Evolutionary conservation across 305 asterid species (phyloP), one percentile per base, ranked within the genome.

Genomic region (Fraxinus dipetala): DNA sequence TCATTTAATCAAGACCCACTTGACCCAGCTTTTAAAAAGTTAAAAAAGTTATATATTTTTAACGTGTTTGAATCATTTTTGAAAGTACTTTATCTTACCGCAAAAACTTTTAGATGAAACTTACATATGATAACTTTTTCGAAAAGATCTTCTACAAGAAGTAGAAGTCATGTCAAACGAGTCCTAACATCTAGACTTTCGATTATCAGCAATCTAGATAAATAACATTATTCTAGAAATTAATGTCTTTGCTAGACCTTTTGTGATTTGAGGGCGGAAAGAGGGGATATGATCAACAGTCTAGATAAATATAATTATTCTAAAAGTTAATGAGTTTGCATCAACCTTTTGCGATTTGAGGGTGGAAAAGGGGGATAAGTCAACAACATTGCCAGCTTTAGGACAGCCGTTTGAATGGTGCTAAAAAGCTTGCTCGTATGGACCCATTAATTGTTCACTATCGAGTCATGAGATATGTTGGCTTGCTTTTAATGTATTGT

Each of bases 301-400:
- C 18, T 45, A 45, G 18, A 43, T 43, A 43, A 43, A 43, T 43
- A 11, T 2, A 4, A 13, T 43, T 43, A 43, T 43, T 43, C n/a
- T 43, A 43, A 10, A 43, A 43, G 16, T 10, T 43, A 43, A 10
- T 10, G 18, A 14, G 20, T 43, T 43, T 43, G 16, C 51, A 43
- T 43, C n/a, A 0, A 45, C 18, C 56, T 45, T 51, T 51, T 51
- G 22, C 20, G 80, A 79, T 16, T 54, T 2, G 28, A 34, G 24
- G 14, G 79, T 20, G 26, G 36, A 70, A 34, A 18, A 40, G 45
- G 74, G 76, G 75, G 36, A 45, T 43, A 77, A 28, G 86, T 84
- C 84, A 87, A 81, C 81, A 84, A 48, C 85, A 76, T 67, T 84
- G 87, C 83, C 86, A 81, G 87, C 85, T 83, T 85, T 79, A 56